phyloP scores from a whole-genome alignment of 202 grass and related monocot species.

The Eragrostis tef region DNA sequence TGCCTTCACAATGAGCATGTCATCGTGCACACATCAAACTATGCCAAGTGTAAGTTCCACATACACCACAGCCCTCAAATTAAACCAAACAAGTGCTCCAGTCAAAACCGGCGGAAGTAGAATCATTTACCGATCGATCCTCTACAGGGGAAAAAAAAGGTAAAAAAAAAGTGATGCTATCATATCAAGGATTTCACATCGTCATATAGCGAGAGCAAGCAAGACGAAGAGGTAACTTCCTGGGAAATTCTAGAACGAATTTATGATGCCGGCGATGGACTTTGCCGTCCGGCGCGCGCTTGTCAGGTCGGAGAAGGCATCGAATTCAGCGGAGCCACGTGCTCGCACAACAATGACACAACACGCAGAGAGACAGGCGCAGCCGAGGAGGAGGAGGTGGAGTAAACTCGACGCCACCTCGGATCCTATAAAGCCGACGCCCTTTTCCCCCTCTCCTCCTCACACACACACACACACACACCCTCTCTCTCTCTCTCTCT shows the following conservation, averaged over 20 bases:
- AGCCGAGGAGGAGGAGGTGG: background rate
- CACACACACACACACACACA: background rate
- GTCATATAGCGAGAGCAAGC: background rate
- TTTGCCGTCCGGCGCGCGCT: constrained; percentile 1
- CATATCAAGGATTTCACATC: background rate
- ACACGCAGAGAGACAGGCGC: no score
- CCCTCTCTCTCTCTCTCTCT: background rate
- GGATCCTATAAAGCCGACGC: constrained; percentile 47
- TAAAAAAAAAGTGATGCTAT: no score
- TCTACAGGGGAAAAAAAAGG: background rate
- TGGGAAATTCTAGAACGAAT: constrained; percentile 21
- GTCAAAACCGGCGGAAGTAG: background rate
- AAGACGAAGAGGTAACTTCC: constrained; percentile 28
- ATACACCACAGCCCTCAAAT: background rate
- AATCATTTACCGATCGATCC: background rate
- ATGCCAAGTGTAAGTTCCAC: no score
- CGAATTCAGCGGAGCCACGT: constrained; percentile 37
- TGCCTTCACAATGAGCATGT: background rate
- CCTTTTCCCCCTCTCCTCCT: constrained; percentile 18
- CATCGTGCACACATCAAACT: background rate
- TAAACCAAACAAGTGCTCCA: background rate
- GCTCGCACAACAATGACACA: background rate
- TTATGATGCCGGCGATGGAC: constrained; percentile 22
- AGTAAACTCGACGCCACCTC: constrained; percentile 53
- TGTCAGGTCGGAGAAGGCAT: constrained; percentile 54